phyloP scores from a whole-genome alignment of 306 rosid species.

The Luffa acutangula region DNA sequence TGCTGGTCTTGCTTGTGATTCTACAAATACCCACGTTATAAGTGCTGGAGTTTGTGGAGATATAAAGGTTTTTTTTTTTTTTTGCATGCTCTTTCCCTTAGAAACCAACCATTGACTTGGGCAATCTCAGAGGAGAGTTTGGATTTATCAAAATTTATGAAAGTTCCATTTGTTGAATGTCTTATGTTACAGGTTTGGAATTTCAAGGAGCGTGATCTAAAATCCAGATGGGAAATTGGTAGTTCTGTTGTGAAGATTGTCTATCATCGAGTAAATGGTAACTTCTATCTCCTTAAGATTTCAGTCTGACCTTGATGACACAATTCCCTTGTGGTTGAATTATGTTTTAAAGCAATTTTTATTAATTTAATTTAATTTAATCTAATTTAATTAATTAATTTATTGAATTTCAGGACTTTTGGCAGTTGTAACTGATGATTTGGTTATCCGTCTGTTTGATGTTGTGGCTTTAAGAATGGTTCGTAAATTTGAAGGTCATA shows the following conservation, averaged over 20 bases:
- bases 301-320: not conserved
- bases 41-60: constrained; percentile 90
- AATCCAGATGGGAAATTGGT: constrained; percentile 71
- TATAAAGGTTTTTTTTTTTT: constrained; percentile 50
- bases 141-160: not conserved
- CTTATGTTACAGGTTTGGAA: constrained; percentile 64
- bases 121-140: not conserved
- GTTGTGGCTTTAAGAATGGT: constrained; percentile 73
- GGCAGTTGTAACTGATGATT: constrained; percentile 77
- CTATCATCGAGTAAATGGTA: constrained; percentile 82
- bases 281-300: not conserved
- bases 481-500: constrained; percentile 86
- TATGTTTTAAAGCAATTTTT: not conserved
- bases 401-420: constrained; percentile 57
- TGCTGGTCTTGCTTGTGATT: constrained; percentile 90
- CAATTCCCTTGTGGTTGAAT: not conserved
- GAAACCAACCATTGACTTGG: not conserved
- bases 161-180: constrained; percentile 9
- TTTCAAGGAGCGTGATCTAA: constrained; percentile 60
- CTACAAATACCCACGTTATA: constrained; percentile 80
- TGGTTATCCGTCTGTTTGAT: constrained; percentile 64
- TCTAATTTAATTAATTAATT: too few relatives aligned
- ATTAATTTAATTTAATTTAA: not conserved
- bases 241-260: constrained; percentile 59
- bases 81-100: not conserved